phyloP scores from a whole-genome alignment of 805 yeast genomes.

The Priceomyces medius region DNA sequence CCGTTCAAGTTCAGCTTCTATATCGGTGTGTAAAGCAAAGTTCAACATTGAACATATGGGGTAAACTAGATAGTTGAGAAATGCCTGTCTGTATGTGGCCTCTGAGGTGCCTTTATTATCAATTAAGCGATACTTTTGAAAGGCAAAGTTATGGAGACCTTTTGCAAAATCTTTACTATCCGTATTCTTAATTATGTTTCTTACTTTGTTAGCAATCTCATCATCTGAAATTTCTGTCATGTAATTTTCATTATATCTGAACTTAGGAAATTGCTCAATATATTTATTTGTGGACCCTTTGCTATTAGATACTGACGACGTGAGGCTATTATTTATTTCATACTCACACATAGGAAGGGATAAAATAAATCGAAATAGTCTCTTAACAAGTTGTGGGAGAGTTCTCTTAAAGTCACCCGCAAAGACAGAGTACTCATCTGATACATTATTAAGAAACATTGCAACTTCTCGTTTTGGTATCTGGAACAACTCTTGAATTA shows the following conservation, averaged over 20 bases:
- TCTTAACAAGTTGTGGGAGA: not conserved
- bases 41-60: constrained; percentile 1
- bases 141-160: not conserved
- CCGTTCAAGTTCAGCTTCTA: not conserved
- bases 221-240: constrained; percentile 50
- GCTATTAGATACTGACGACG: not conserved
- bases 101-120: not conserved
- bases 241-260: not conserved
- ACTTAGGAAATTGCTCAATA: not conserved
- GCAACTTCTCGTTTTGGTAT: not conserved
- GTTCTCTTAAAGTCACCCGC: not conserved
- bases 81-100: not conserved
- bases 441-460: not conserved
- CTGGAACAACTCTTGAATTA: constrained; percentile 1
- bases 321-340: not conserved
- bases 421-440: not conserved
- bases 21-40: not conserved
- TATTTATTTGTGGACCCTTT: not conserved
- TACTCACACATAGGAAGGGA: constrained; percentile 6
- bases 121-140: not conserved
- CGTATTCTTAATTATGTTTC: constrained; percentile 27
- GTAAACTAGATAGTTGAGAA: not conserved
- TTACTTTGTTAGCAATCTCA: constrained; percentile 31
- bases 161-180: not conserved
- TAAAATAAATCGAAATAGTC: constrained; percentile 1